These are phyloP conservation scores for Debaryomyces hansenii DNA, from an alignment of 805 yeast genomes.

Conservation along the genomic window DNA sequence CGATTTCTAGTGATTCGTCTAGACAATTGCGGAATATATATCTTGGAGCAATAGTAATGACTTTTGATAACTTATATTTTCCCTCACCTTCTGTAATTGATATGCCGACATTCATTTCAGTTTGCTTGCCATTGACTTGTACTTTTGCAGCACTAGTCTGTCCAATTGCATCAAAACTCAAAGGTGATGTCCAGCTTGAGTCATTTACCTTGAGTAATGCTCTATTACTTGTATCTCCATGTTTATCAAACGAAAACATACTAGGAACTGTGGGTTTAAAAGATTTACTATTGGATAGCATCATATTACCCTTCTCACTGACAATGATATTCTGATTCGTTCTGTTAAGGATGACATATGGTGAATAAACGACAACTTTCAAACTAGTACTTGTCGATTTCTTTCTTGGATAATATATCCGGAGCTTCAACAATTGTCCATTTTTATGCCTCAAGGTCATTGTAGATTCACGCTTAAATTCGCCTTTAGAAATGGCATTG, in stretches of 20 bases:
- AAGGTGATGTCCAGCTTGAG: conserved; percentile 68
- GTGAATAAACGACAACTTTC: conserved; percentile 72
- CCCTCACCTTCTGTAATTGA: conserved; percentile 83
- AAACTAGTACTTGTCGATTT: conserved; percentile 57
- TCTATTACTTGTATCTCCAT: conserved; percentile 58
- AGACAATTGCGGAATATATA: conserved; percentile 70
- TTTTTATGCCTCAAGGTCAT: conserved; percentile 55
- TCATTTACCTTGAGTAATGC: conserved; percentile 67
- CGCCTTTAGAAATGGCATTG: conserved; percentile 54
- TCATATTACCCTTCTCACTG: conserved; percentile 56
- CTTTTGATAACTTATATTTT: conserved; percentile 70
- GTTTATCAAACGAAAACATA: conserved; percentile 80
- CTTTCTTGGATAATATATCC: conserved; percentile 60
- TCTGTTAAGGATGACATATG: conserved; percentile 79
- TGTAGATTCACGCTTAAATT: conserved; percentile 54
- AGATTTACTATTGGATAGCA: conserved; percentile 45
- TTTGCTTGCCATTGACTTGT: conserved; percentile 48
- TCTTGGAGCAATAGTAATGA: conserved; percentile 80
- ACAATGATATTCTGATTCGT: conserved; percentile 68
- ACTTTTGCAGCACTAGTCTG: conserved; percentile 59
- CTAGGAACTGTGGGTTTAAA: conserved; percentile 47
- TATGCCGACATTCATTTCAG: conserved; percentile 75
- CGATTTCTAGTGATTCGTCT: conserved; percentile 53
- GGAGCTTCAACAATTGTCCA: conserved; percentile 67
- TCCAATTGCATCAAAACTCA: conserved; percentile 90